Conservation (phyloP, 371 early-diverging fungal species). For the Mucor lusitanicus region DNA sequence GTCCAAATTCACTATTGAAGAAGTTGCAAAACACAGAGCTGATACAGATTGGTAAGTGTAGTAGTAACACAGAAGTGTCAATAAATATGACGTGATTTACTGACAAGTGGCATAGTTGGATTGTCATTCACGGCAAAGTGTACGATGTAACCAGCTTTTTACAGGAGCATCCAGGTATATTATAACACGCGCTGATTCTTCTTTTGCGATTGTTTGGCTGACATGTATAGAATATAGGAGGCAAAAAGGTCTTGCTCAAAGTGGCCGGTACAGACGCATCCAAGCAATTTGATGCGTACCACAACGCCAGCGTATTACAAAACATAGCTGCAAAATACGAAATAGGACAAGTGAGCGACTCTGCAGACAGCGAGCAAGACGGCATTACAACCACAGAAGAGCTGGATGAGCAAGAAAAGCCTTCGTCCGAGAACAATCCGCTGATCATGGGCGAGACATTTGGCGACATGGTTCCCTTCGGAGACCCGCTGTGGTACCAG, state of each 20-base stretch:
- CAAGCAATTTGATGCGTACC: slow-evolving; percentile 88
- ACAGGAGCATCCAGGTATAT: slow-evolving; percentile 77
- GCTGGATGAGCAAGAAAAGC: neutral
- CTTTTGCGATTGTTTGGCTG: no score
- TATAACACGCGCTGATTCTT: no score
- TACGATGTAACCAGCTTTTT: slow-evolving; percentile 84
- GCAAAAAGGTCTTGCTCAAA: slow-evolving; percentile 72
- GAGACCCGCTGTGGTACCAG: slow-evolving; percentile 71
- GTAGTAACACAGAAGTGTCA: neutral
- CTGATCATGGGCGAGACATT: slow-evolving; percentile 35
- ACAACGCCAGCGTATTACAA: slow-evolving; percentile 58
- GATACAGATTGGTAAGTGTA: slow-evolving; percentile 73
- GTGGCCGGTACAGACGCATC: slow-evolving; percentile 88
- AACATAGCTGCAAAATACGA: slow-evolving; percentile 7
- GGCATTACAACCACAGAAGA: neutral
- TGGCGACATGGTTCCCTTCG: slow-evolving; percentile 58
- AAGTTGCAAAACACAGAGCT: slow-evolving; percentile 74
- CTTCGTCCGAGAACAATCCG: neutral
- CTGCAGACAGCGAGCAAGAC: slow-evolving; percentile 11
- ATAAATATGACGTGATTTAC: neutral
- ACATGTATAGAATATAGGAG: no score
- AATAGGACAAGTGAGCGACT: slow-evolving; percentile 12
- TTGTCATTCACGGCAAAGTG: slow-evolving; percentile 78
- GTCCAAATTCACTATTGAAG: slow-evolving; percentile 57
- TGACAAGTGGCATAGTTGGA: slow-evolving; percentile 64